These are phyloP conservation scores for Ceratocystis cubensis DNA, from an alignment of 2,329 filamentous ascomycete species.

Conservation along the genomic window DNA sequence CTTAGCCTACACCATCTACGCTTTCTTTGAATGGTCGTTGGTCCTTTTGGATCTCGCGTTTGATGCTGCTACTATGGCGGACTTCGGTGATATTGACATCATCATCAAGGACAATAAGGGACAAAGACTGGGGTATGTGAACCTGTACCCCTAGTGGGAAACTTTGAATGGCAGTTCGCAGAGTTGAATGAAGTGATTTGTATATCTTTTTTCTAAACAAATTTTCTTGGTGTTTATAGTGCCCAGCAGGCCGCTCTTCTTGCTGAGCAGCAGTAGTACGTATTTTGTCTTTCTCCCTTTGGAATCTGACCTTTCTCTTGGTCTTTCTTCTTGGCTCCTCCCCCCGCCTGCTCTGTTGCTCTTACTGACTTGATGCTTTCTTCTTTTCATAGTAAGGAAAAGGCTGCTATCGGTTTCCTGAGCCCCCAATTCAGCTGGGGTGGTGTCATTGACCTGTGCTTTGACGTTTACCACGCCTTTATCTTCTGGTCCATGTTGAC, in stretches of 20 bases:
- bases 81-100: constrained; percentile 82
- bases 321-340: not conserved
- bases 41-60: constrained; percentile 93
- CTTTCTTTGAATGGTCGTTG: constrained; percentile 95
- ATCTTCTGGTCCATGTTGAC: constrained; percentile 94
- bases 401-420: constrained; percentile 57
- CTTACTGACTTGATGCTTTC: constrained; percentile 8
- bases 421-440: constrained; percentile 58
- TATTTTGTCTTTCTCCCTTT: constrained; percentile 31
- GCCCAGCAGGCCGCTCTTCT: constrained; percentile 18
- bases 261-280: constrained; percentile 22
- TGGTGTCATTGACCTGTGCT: constrained; percentile 65
- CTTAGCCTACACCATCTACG: constrained; percentile 87
- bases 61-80: constrained; percentile 83
- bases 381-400: constrained; percentile 51
- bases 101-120: constrained; percentile 81
- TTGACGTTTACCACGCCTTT: constrained; percentile 91
- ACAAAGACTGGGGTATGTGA: constrained; percentile 94
- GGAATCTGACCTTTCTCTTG: not conserved
- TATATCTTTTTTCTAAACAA: constrained; percentile 22
- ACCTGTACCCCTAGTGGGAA: constrained; percentile 57
- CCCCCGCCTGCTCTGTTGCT: not conserved
- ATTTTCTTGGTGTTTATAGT: constrained; percentile 11
- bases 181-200: constrained; percentile 5
- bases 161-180: constrained; percentile 31